These are phyloP conservation scores for Macrolepiota albuminosa DNA, from an alignment of 768 basidiomycete species.

Conservation along the genomic window DNA sequence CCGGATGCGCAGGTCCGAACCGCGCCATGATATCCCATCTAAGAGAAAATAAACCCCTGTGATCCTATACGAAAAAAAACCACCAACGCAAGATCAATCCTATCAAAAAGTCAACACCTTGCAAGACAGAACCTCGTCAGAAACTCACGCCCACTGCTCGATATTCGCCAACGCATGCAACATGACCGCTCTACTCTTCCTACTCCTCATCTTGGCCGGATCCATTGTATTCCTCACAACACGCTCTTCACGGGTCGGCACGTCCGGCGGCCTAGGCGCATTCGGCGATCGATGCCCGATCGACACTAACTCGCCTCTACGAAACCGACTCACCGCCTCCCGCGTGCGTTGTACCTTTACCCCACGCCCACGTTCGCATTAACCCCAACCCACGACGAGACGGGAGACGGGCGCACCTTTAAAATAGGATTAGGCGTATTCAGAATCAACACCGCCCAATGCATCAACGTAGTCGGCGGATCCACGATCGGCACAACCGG, in stretches of 20 bases:
- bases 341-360: conserved; percentile 61
- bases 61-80: not conserved
- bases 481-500: conserved; percentile 44
- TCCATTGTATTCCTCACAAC: conserved; percentile 50
- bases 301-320: conserved; percentile 61
- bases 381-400: too few species aligned
- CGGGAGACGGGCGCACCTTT: conserved; percentile 34
- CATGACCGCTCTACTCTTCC: conserved; percentile 68
- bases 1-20: conserved; percentile 55
- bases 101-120: conserved; percentile 15
- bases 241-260: conserved; percentile 56
- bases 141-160: conserved; percentile 82
- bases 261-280: conserved; percentile 52
- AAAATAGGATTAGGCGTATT: conserved; percentile 67
- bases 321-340: conserved; percentile 63
- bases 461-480: conserved; percentile 63
- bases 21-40: conserved; percentile 85
- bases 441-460: conserved; percentile 76
- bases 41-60: not conserved
- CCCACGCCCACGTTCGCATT: too few species aligned
- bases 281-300: conserved; percentile 54
- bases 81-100: conserved; percentile 69
- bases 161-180: conserved; percentile 82
- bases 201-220: conserved; percentile 51
- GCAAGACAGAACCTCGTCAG: not conserved